Evolutionary conservation across 1,139 yeast species (phyloP), one percentile per base, ranked within the genome.

Genomic region (Yamadazyma atmosphaerica): DNA sequence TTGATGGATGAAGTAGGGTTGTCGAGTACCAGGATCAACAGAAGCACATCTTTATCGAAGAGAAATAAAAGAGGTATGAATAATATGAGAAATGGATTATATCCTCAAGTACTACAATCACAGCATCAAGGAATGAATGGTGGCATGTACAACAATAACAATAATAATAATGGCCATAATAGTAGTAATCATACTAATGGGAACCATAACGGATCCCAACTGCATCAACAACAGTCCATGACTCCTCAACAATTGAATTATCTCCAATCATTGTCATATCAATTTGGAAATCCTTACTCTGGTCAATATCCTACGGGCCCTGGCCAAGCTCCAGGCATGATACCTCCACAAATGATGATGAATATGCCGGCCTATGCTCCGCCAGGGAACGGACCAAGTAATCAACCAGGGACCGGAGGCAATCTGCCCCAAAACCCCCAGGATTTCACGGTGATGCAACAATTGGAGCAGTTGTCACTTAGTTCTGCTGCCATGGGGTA

Each of bases 1-100:
- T 69, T 92, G 42, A 79, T 90, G 79, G 98, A 92, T 50, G 98
- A 92, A 60, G 94, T 89, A 46, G 98, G 98, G 6, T 68, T 90
- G 36, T 60, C 74, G 6, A 63, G 61, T 43, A 60, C 60, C 34
- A 54, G 74, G 40, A 51, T 68, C 35, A 60, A 59, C 37, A 52
- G 72, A 39, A 50, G 63, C n/a, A 35, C 55, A 3, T 54, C 64
- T 1, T 45, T 51, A 38, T 52, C 54, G 30, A 55, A 58, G 32
- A 44, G 56, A 32, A 24, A 40, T 11, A 46, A 42, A n/a, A 11
- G 33, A 19, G 32, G 32, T 22, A 35, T 46, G 33, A 40, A 40
- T 28, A 18, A 34, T 16, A 9, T 16, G 21, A 4, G 31, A 5
- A 28, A 16, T 28, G 31, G 31, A 10, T 10, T 4, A 4, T 26